Percentiles rank a stretch among this genome's conserved stretches.
These are phyloP conservation scores for Pontederia paniculata DNA, from an alignment of 176 grass and related monocot species.

Conservation along the genomic window DNA sequence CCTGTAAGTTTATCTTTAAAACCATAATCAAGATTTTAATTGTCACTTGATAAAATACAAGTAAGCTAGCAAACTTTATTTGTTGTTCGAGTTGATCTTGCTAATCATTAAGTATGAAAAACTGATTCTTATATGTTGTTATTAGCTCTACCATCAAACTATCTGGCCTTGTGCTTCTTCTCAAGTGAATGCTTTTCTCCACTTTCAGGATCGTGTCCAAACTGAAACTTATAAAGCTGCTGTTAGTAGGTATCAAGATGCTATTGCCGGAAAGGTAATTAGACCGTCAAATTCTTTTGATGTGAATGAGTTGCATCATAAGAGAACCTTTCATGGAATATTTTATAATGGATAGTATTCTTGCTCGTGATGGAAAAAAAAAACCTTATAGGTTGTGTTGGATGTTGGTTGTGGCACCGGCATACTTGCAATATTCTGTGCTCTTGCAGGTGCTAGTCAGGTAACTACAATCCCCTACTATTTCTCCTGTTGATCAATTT, in stretches of 20 bases:
- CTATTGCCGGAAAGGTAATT: conserved; percentile 80
- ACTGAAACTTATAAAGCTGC: conserved; percentile 82
- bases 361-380: not conserved
- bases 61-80: too few relatives aligned
- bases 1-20: too few relatives aligned
- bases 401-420: conserved; percentile 97
- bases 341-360: conserved; percentile 7
- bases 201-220: conserved; percentile 75
- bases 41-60: too few relatives aligned
- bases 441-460: conserved; percentile 75
- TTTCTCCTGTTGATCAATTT: not conserved
- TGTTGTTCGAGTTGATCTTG: too few relatives aligned
- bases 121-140: too few relatives aligned
- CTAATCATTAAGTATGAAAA: too few relatives aligned
- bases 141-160: too few relatives aligned
- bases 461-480: conserved; percentile 32
- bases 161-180: not conserved
- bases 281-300: conserved; percentile 9
- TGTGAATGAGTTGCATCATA: conserved; percentile 1
- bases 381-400: conserved; percentile 64
- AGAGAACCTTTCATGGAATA: conserved; percentile 9
- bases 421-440: conserved; percentile 96
- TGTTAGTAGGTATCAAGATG: conserved; percentile 69
- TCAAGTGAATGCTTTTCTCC: conserved; percentile 22
- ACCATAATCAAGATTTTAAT: too few relatives aligned